Evolutionary conservation across 164 flowering plant species (phyloP), one percentile per base, ranked within the genome.

Genomic region (Cinnamomum chago): DNA sequence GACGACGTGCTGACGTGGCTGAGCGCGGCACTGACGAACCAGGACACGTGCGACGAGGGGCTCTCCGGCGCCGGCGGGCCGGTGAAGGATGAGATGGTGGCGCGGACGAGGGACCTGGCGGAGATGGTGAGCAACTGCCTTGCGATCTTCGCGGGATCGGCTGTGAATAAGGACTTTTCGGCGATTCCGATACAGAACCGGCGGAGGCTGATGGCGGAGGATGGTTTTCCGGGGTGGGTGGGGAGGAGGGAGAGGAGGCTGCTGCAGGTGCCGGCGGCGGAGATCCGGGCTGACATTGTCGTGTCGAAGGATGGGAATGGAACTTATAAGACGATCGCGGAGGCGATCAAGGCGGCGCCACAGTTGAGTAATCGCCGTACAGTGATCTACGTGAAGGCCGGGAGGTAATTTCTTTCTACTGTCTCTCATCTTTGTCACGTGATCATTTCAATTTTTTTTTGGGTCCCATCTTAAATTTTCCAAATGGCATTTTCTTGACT

Each of bases 31-130:
- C 72, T 95, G 73, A 95, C 99, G 6, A 93, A 93, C 70, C 97
- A 93, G 70, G 99, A 92, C 89, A 93, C 98, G 51, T 95, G 99
- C 73, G 52, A 77, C 78, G 98, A 90, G 35, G 99, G 98, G n/a
- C 80, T 93, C 51, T 78, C 50, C 5, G 90, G 68, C 2, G 78
- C 81, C 15, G 6, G 60, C 3, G 60, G 60, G n/a, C n/a, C 60
- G n/a, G 60, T 55, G 60, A 55, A 55, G 60, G 81, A 85, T 5
- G 84, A 80, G 71, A 84, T 92, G 90, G 68, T 64, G 20, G 52
- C 68, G 35, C 72, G 70, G 24, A 65, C 88, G 3, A 76, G 50
- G 55, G 84, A 88, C 73, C 55, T 88, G 60, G 81, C 86, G 52
- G 87, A 88, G 74, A 74, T 85, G 24, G 85, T 86, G 47, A 92